Percentiles rank a stretch among this genome's conserved stretches.
phyloP scores from a whole-genome alignment of 1,284 basidiomycete genomes.

The Fomitopsis pinicola region DNA sequence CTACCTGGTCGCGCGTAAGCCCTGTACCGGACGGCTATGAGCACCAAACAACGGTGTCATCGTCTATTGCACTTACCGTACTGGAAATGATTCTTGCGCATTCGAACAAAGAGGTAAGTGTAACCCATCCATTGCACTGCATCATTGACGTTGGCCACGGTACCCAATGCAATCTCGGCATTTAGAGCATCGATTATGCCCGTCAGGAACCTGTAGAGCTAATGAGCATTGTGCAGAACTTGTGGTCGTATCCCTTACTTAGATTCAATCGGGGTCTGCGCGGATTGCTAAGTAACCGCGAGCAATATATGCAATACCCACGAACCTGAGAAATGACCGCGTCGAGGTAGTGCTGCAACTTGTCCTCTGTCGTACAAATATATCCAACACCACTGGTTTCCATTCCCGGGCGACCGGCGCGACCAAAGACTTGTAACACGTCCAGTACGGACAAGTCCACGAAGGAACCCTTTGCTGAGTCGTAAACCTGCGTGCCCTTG shows the following conservation, averaged over 20 bases:
- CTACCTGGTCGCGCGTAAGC: conserved; percentile 71
- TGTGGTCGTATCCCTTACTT: conserved; percentile 51
- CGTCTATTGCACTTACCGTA: conserved; percentile 56
- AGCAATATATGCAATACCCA: neutral
- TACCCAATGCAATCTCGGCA: conserved; percentile 94
- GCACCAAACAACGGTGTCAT: neutral
- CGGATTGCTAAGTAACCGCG: neutral
- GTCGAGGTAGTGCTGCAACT: conserved; percentile 89
- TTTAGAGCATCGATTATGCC: conserved; percentile 94
- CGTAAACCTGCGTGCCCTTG: conserved; percentile 98
- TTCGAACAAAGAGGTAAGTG: conserved; percentile 95
- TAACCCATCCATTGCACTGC: conserved; percentile 96
- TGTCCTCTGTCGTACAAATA: conserved; percentile 94
- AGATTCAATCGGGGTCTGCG: conserved; percentile 92
- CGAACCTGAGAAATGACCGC: conserved; percentile 83
- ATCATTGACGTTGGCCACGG: conserved; percentile 85
- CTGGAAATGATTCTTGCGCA: conserved; percentile 89
- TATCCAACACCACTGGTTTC: conserved; percentile 96
- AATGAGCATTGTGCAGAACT: neutral
- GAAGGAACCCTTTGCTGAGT: conserved; percentile 84
- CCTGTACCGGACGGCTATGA: conserved; percentile 38
- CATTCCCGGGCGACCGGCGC: conserved; percentile 94
- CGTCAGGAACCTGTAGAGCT: conserved; percentile 61
- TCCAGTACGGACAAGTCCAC: conserved; percentile 94
- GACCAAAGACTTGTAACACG: conserved; percentile 96